A percentile compares a stretch with the other conserved stretches of the same genome.
These are phyloP conservation scores for Aspergillus cejpii DNA, from an alignment of 2,329 filamentous ascomycete species.

Conservation along the genomic window DNA sequence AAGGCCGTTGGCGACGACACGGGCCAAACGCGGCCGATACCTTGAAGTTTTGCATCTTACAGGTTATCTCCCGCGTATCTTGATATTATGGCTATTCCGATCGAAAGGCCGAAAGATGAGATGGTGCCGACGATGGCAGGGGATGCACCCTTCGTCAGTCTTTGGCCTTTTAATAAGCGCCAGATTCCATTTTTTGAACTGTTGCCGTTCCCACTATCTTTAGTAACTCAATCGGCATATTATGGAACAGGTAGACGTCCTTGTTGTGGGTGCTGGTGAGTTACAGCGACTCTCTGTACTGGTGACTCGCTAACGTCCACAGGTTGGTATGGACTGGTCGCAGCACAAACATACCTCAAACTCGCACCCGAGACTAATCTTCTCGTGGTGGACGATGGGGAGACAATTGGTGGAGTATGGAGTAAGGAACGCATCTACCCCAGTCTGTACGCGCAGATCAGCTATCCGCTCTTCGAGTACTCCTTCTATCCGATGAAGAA, in stretches of 20 bases:
- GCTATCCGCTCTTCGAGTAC: conserved; percentile 32
- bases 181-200: too few relatives aligned
- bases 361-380: conserved; percentile 13
- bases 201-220: too few relatives aligned
- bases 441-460: conserved; percentile 29
- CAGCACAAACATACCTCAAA: conserved; percentile 17
- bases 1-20: too few relatives aligned
- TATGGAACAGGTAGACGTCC: conserved; percentile 8
- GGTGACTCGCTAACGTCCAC: not conserved
- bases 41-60: too few relatives aligned
- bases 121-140: too few relatives aligned
- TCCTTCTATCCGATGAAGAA: conserved; percentile 25
- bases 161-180: too few relatives aligned
- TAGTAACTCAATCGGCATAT: too few relatives aligned
- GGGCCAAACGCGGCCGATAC: too few relatives aligned
- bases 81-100: too few relatives aligned
- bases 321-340: conserved; percentile 19
- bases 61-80: too few relatives aligned
- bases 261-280: conserved; percentile 13
- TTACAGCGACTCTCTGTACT: not conserved
- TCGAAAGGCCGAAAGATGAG: too few relatives aligned
- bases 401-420: conserved; percentile 18
- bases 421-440: conserved; percentile 19
- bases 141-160: too few relatives aligned
- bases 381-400: conserved; percentile 13